phyloP scores from a whole-genome alignment of 805 yeast species.

The Komagataella populi region DNA sequence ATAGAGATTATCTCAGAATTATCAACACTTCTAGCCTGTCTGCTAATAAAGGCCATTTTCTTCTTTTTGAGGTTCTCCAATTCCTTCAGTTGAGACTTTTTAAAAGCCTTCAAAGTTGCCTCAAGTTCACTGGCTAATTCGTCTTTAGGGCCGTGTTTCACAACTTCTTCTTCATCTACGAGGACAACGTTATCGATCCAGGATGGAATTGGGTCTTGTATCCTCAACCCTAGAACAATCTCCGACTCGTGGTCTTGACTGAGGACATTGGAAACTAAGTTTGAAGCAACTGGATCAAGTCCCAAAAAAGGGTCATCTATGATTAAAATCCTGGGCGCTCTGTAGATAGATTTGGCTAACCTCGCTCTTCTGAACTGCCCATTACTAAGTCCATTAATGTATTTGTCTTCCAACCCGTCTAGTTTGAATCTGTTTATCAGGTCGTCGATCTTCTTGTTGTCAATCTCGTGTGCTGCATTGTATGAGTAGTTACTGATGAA shows the following conservation, averaged over 20 bases:
- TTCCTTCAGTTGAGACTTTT: constrained; percentile 5
- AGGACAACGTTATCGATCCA: constrained; percentile 71
- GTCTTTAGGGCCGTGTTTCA: constrained; percentile 29
- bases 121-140: constrained; percentile 13
- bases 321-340: constrained; percentile 49
- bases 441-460: constrained; percentile 21
- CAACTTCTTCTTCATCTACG: constrained; percentile 42
- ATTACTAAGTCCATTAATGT: constrained; percentile 81
- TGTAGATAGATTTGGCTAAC: constrained; percentile 60
- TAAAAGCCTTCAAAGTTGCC: not conserved
- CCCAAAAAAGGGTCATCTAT: constrained; percentile 93
- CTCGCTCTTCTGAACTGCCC: constrained; percentile 92
- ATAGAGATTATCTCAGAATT: constrained; percentile 30
- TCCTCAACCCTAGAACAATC: constrained; percentile 61
- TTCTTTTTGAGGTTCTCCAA: constrained; percentile 3
- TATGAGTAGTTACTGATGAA: constrained; percentile 47
- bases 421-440: constrained; percentile 41
- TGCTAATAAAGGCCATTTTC: constrained; percentile 1
- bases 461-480: constrained; percentile 21
- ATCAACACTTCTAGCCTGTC: not conserved
- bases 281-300: constrained; percentile 63
- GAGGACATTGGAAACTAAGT: constrained; percentile 43
- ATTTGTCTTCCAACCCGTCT: constrained; percentile 44
- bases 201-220: constrained; percentile 61
- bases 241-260: constrained; percentile 7